Conservation (phyloP, 257 asterid species). For the Sherardia arvensis region DNA sequence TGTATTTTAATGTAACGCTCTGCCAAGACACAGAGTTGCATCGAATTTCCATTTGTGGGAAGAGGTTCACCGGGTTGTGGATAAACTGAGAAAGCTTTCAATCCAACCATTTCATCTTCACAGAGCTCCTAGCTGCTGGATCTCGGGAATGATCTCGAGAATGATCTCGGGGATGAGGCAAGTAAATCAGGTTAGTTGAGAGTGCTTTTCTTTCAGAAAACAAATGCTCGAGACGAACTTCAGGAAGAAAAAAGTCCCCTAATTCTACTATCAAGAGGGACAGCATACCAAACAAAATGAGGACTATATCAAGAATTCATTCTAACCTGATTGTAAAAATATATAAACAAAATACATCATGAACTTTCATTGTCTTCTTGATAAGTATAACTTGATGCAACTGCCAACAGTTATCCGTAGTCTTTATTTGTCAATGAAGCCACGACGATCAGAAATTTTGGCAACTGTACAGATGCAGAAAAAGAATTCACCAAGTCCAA, state of each 20-base stretch:
- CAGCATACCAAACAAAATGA: not conserved
- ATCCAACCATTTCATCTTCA: too few relatives aligned
- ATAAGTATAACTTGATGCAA: slow-evolving; percentile 66
- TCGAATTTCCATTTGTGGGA: too few relatives aligned
- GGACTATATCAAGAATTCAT: not conserved
- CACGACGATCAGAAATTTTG: slow-evolving; percentile 44
- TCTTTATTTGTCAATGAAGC: slow-evolving; percentile 72
- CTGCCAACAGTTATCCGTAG: slow-evolving; percentile 58
- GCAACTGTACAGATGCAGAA: slow-evolving; percentile 52
- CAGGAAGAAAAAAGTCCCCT: not conserved
- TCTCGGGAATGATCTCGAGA: too few relatives aligned
- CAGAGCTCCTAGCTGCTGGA: too few relatives aligned
- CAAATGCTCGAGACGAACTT: not conserved
- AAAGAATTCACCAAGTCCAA: slow-evolving; percentile 4
- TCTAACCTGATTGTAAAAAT: not conserved
- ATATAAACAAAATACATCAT: slow-evolving; percentile 1
- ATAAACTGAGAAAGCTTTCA: too few relatives aligned
- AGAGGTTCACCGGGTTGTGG: too few relatives aligned
- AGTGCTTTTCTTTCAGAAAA: not conserved
- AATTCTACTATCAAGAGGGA: not conserved
- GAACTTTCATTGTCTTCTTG: slow-evolving; percentile 77
- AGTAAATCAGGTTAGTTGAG: too few relatives aligned
- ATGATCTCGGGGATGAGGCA: too few relatives aligned
- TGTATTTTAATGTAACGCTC: too few relatives aligned
- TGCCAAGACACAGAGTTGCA: too few relatives aligned